Evolutionary conservation across 1,284 basidiomycete genomes (phyloP).

Genomic region (Tylopilus sp.): DNA sequence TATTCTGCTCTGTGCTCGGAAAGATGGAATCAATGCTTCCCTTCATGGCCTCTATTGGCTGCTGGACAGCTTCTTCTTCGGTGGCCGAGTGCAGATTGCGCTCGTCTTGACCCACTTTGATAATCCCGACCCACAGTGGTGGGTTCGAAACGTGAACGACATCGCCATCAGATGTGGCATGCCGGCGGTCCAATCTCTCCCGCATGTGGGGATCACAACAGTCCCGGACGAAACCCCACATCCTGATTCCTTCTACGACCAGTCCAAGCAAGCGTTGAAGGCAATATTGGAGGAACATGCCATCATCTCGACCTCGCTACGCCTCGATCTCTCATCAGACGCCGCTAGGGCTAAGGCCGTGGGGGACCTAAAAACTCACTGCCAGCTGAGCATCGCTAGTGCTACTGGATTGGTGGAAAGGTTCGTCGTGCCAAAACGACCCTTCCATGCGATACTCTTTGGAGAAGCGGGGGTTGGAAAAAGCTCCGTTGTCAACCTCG

Average conservation of each 20-base stretch:
- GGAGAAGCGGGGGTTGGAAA: constrained; percentile 30
- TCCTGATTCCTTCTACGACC: constrained; percentile 1
- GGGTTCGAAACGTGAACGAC: constrained; percentile 22
- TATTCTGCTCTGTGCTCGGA: constrained; percentile 26
- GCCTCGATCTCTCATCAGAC: constrained; percentile 17
- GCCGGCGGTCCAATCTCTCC: constrained; percentile 14
- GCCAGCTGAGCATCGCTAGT: constrained; percentile 9
- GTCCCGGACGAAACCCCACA: background rate
- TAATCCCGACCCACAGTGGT: constrained; percentile 23
- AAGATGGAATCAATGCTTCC: constrained; percentile 26
- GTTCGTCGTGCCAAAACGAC: constrained; percentile 7
- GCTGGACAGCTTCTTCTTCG: constrained; percentile 25
- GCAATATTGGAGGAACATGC: constrained; percentile 13
- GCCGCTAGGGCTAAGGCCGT: background rate
- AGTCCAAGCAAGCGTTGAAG: constrained; percentile 19
- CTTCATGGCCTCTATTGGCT: constrained; percentile 29
- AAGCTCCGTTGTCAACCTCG: constrained; percentile 30
- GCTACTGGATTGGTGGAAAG: constrained; percentile 16
- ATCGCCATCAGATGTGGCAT: constrained; percentile 24
- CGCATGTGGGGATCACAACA: constrained; percentile 28
- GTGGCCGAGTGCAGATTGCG: constrained; percentile 32
- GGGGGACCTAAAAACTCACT: constrained; percentile 12
- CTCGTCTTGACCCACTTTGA: constrained; percentile 39
- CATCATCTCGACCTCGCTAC: constrained; percentile 7
- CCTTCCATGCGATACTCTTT: constrained; percentile 20